Evolutionary conservation across 768 basidiomycete genomes (phyloP).

Genomic region (Rubroboletus satanas): DNA sequence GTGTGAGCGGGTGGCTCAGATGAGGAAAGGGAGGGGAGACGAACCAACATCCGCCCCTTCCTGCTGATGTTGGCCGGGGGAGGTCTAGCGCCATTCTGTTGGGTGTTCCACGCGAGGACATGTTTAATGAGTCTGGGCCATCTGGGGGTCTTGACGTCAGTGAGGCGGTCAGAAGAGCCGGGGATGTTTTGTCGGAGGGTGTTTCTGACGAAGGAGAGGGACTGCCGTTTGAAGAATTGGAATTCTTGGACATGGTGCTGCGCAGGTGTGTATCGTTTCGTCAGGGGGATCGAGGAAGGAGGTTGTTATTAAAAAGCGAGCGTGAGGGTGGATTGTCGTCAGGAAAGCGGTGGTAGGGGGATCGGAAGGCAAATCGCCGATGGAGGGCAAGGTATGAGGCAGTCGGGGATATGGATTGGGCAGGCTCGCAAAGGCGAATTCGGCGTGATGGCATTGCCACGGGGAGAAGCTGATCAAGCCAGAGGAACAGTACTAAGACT

Average conservation of each 20-base stretch:
- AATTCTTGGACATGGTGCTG: conserved; percentile 46
- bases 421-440: conserved; percentile 24
- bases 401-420: conserved; percentile 32
- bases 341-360: conserved; percentile 23
- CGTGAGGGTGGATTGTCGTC: conserved; percentile 18
- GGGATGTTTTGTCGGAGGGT: conserved; percentile 42
- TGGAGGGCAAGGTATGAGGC: conserved; percentile 9
- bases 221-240: conserved; percentile 47
- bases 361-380: conserved; percentile 34
- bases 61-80: conserved; percentile 49
- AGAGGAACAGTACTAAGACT: conserved; percentile 27
- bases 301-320: conserved; percentile 26
- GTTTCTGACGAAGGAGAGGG: conserved; percentile 47
- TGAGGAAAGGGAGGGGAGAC: conserved; percentile 27
- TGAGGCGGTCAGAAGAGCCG: conserved; percentile 36
- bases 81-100: conserved; percentile 46
- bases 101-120: conserved; percentile 39
- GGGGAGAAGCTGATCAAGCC: conserved; percentile 24
- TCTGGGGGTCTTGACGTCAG: conserved; percentile 37
- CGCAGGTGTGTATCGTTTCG: conserved; percentile 14
- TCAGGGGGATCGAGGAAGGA: conserved; percentile 23
- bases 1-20: conserved; percentile 5
- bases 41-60: conserved; percentile 79
- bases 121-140: conserved; percentile 26
- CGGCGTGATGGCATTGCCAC: conserved; percentile 31